Percentiles rank a stretch among this genome's conserved stretches.
These are phyloP conservation scores for Talaromyces sp. DNA, from an alignment of 2,329 filamentous ascomycete species.

Conservation along the genomic window DNA sequence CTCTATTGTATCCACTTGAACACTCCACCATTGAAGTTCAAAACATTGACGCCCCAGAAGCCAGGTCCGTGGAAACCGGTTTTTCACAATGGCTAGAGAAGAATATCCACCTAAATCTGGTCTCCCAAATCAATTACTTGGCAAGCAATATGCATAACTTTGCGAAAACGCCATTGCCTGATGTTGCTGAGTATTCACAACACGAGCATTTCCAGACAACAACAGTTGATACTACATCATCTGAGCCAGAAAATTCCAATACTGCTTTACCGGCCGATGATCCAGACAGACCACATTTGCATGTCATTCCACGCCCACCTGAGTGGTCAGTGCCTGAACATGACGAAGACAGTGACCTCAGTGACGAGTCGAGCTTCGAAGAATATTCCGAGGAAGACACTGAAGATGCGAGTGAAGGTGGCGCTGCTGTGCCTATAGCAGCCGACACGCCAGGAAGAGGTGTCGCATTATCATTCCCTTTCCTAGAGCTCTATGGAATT, in stretches of 20 bases:
- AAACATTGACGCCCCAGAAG: constrained; percentile 63
- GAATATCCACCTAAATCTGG: constrained; percentile 64
- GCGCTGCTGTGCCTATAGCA: constrained; percentile 37
- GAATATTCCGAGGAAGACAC: constrained; percentile 52
- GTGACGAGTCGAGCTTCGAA: constrained; percentile 49
- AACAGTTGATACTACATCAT: neutral
- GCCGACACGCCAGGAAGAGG: constrained; percentile 61
- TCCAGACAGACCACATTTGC: constrained; percentile 65
- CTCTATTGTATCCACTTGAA: constrained; percentile 71
- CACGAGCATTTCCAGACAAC: constrained; percentile 9
- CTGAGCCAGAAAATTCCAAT: neutral
- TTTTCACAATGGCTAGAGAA: constrained; percentile 64
- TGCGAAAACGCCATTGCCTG: constrained; percentile 56
- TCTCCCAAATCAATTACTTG: constrained; percentile 75
- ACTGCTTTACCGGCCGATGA: neutral
- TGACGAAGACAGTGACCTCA: constrained; percentile 40
- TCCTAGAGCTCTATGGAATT: constrained; percentile 73
- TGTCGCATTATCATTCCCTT: constrained; percentile 78
- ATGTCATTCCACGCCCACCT: constrained; percentile 73
- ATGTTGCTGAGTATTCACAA: constrained; percentile 15
- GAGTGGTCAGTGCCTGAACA: constrained; percentile 64
- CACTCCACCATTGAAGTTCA: constrained; percentile 67
- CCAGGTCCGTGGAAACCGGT: constrained; percentile 64
- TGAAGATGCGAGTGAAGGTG: constrained; percentile 36
- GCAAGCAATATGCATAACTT: constrained; percentile 70